Evolutionary conservation across 2,329 filamentous ascomycete species (phyloP).

Genomic region (Xylaria hypoxylon): DNA sequence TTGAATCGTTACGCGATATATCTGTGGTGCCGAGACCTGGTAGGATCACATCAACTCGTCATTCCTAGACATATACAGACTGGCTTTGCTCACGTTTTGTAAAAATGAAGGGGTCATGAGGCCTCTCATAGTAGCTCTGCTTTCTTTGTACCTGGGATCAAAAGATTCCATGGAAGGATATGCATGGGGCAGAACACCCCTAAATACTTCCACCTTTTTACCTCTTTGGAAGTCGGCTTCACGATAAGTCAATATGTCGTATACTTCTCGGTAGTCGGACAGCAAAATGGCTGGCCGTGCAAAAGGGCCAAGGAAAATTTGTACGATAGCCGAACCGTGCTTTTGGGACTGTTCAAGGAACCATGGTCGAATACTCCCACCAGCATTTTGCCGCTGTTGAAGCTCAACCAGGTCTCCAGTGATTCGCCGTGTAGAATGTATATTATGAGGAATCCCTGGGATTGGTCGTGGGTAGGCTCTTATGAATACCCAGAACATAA

Average conservation of each 20-base stretch:
- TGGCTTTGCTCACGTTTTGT: too few relatives aligned
- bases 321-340: constrained; percentile 15
- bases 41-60: too few relatives aligned
- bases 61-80: too few relatives aligned
- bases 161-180: constrained; percentile 19
- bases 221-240: constrained; percentile 6
- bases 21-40: too few relatives aligned
- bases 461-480: constrained; percentile 9
- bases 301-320: constrained; percentile 19
- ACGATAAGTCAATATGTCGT: constrained; percentile 11
- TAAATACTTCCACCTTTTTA: constrained; percentile 7
- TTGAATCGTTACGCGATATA: background rate
- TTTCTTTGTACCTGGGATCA: background rate
- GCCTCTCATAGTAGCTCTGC: constrained; percentile 2
- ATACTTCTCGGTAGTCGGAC: constrained; percentile 21
- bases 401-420: constrained; percentile 1
- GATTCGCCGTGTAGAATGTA: background rate
- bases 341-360: constrained; percentile 1
- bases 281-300: background rate
- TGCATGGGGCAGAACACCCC: constrained; percentile 8
- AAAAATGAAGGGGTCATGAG: constrained; percentile 8
- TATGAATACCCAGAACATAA: too few relatives aligned
- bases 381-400: background rate
- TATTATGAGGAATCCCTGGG: constrained; percentile 11
- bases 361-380: constrained; percentile 12